Evolutionary conservation across 2,329 filamentous ascomycete species (phyloP).

Genomic region (Xylaria sp.): DNA sequence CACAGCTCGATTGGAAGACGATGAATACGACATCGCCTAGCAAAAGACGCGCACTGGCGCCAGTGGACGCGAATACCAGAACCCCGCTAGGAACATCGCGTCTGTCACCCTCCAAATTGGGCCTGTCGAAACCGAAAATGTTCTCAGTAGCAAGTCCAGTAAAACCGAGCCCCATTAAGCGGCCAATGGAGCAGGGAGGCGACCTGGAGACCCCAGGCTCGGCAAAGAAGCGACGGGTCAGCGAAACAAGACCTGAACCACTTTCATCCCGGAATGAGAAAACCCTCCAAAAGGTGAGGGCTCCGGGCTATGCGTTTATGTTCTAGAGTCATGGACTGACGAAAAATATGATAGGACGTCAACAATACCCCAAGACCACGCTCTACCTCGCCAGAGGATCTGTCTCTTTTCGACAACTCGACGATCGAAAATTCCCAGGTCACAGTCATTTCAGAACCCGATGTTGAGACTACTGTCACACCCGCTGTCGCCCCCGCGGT

Average conservation of each 20-base stretch:
- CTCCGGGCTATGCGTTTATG: background rate
- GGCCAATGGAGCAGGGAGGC: conserved; percentile 37
- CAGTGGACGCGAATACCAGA: conserved; percentile 47
- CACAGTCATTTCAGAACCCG: conserved; percentile 63
- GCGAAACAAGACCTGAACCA: conserved; percentile 19
- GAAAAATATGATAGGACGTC: conserved; percentile 29
- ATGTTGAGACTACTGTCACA: conserved; percentile 42
- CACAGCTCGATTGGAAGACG: background rate
- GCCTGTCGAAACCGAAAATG: conserved; percentile 32
- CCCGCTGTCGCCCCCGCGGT: conserved; percentile 32
- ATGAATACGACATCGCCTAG: conserved; percentile 47
- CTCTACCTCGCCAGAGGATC: conserved; percentile 55
- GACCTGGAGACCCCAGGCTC: conserved; percentile 23
- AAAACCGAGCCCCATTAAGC: conserved; percentile 33
- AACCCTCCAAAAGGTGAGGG: conserved; percentile 25
- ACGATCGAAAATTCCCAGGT: conserved; percentile 60
- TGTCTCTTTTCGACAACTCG: conserved; percentile 63
- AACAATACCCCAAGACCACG: conserved; percentile 35
- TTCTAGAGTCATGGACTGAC: conserved; percentile 30
- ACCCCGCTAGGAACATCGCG: conserved; percentile 36
- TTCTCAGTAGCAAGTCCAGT: conserved; percentile 19
- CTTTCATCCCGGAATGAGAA: conserved; percentile 21
- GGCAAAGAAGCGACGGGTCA: conserved; percentile 43
- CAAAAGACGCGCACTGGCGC: conserved; percentile 48
- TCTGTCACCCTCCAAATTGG: conserved; percentile 37